Conservation (phyloP, 495 filamentous ascomycete genomes). For the Neurospora africana region DNA sequence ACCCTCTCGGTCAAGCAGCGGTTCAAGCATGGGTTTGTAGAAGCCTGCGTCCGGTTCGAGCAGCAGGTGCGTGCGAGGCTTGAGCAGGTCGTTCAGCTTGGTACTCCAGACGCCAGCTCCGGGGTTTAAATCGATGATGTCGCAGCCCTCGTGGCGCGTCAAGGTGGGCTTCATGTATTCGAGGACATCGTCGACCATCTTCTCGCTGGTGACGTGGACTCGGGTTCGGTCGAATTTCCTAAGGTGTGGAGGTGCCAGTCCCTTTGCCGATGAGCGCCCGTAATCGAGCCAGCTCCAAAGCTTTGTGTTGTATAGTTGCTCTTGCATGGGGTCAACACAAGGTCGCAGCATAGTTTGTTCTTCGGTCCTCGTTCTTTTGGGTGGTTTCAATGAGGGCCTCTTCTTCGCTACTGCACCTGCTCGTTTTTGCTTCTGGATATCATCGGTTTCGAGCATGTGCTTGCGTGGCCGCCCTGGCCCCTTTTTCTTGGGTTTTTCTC, state of each 20-base stretch:
- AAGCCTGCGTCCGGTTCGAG: conserved; percentile 50
- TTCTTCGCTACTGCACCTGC: neutral
- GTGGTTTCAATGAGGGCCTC: neutral
- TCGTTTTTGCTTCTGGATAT: neutral
- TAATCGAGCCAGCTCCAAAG: neutral
- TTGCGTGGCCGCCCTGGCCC: neutral
- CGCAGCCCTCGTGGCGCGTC: conserved; percentile 52
- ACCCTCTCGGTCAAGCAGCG: conserved; percentile 46
- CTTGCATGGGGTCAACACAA: neutral
- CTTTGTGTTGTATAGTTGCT: neutral
- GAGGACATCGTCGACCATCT: conserved; percentile 43
- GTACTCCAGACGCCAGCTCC: conserved; percentile 63
- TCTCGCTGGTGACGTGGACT: conserved; percentile 46
- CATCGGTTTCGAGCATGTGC: neutral
- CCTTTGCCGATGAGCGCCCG: neutral
- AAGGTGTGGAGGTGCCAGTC: neutral
- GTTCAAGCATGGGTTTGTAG: conserved; percentile 49
- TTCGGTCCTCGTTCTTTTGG: neutral
- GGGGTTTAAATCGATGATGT: conserved; percentile 79
- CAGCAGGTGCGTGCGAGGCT: conserved; percentile 71
- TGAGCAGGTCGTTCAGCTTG: conserved; percentile 59
- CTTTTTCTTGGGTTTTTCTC: neutral
- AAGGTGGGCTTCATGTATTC: conserved; percentile 39
- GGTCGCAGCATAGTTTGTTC: neutral
- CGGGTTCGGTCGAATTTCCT: conserved; percentile 12